Base-by-base conservation (phyloP, 768 basidiomycete species). In the Tricholoma saponaceum region DNA sequence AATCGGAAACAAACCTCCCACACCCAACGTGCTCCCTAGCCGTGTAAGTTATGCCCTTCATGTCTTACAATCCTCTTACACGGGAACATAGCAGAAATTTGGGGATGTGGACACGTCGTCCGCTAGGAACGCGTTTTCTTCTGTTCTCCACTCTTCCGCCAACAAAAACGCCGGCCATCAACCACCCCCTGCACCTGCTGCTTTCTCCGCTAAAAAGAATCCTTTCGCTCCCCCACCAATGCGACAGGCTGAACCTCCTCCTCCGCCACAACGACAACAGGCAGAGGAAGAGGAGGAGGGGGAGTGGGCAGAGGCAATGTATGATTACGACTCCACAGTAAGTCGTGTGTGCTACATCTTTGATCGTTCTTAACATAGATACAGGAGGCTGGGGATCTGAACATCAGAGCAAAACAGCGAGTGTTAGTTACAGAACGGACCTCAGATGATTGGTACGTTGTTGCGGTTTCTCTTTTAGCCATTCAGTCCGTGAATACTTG, bases 221-320 rank as follows among this genome's bases (percentile, higher is more conserved):
- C 64, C 66, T 18, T 59, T 63, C 35, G 60, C 66, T 7, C 58
- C 67, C 14, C 60, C 69, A 1, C 65, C 69, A 23, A 52, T 59
- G 23, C 56, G 54, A 33, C 51, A 58, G 14, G n/a, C 65, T 35
- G 64, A n/a, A 58, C 66, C 22, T 55, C 67, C 66, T 10, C 67
- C 69, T 8, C 66, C 71, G 18, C 68, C 72, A 23, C 57, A 67
- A 49, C 68, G 64, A 26, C 64, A 66, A 5, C 72, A 72, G 35
- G 72, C 70, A 30, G 68, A 71, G 53, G 70, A 71, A 53, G 64
- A 75, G 32, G 76, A 72, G 51, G 64, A 64, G 33, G 89, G 87
- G 4, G 86, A 89, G 59, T 92, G 90, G 90, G 89, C 83, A 14
- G 84, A 91, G 63, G 90, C 76, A 4, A 62, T 90, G 69, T 92